Percentiles rank a stretch among this genome's conserved stretches.
phyloP scores from a whole-genome alignment of 768 basidiomycete species.

The Boletus reticuloceps region DNA sequence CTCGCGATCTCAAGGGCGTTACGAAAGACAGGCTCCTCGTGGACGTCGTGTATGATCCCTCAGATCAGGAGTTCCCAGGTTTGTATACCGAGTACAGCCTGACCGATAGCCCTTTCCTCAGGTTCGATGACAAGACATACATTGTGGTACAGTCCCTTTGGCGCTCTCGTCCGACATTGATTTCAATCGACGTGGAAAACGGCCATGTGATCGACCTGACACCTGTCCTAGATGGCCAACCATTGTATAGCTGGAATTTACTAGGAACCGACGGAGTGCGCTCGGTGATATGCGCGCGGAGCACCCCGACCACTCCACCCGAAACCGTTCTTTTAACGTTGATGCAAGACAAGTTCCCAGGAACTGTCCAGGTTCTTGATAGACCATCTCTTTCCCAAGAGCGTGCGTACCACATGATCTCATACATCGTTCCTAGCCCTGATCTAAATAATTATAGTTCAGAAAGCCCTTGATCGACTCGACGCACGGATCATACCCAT shows the following conservation, averaged over 20 bases:
- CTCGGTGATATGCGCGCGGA: slow-evolving; percentile 48
- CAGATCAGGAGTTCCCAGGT: slow-evolving; percentile 52
- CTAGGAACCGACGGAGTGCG: slow-evolving; percentile 45
- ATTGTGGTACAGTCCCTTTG: slow-evolving; percentile 47
- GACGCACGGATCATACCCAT: slow-evolving; percentile 45
- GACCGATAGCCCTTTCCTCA: slow-evolving; percentile 40
- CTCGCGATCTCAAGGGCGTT: slow-evolving; percentile 34
- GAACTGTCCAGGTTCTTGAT: slow-evolving; percentile 42
- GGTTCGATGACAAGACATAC: slow-evolving; percentile 5
- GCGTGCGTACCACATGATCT: slow-evolving; percentile 30
- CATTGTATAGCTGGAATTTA: slow-evolving; percentile 52
- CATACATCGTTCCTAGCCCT: not conserved
- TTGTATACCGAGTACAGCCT: slow-evolving; percentile 55
- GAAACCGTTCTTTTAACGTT: slow-evolving; percentile 50
- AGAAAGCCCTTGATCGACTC: slow-evolving; percentile 40
- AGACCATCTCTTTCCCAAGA: slow-evolving; percentile 37
- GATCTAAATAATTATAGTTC: slow-evolving; percentile 33
- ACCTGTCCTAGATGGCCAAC: slow-evolving; percentile 9
- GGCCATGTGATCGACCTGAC: slow-evolving; percentile 40
- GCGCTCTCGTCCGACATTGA: slow-evolving; percentile 51
- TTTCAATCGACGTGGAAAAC: slow-evolving; percentile 41
- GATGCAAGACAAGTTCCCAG: slow-evolving; percentile 11
- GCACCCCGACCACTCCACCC: slow-evolving; percentile 44
- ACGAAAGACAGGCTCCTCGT: slow-evolving; percentile 33
- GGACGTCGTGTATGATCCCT: slow-evolving; percentile 40